Base-by-base conservation (phyloP, 768 basidiomycete species). In the Lenzites betulinus region DNA sequence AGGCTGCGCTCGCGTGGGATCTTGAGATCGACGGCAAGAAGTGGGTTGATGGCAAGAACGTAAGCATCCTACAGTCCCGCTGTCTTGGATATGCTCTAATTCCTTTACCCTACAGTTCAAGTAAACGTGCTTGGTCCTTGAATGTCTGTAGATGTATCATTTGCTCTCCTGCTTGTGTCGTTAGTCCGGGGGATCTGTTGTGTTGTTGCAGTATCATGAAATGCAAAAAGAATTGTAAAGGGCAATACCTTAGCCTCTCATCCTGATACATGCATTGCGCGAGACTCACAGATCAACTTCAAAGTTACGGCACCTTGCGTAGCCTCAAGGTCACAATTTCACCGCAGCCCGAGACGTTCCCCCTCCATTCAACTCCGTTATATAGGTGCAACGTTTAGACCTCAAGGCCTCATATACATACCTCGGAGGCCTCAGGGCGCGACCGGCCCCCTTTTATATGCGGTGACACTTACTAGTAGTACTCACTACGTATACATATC, bases 1-100 rank as follows among this genome's bases (percentile, higher is more conserved):
- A 94, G 81, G 90, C 81, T 66, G 92, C 91, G 25, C 84, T 96
- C 67, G 92, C 94, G 49, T 98, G 96, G 96, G 94, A 96, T 78
- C 77, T 96, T 62, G 86, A 89, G 76, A 68, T 97, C 57, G 87
- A 88, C 65, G 96, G 89, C 30, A 94, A 92, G 84, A 83, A 84
- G 73, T 97, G 93, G 92, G 87, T 77, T 51, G 95, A 95, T 77
- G 92, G 92, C 65, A 93, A 93, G 82, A 90, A 87, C 73, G 89
- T 93, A 73, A 79, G 92, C 84, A 16, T n/a, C 28, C 5, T 46
- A 23, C 11, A 42, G 11, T 48, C 25, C 26, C 11, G 15, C 25
- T 28, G 35, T 56, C 48, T 15, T 20, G 5, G 47, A 18, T 42
- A 9, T 7, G 23, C n/a, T 15, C 16, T 41, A 3, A 15, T 33